Conservation (phyloP, 768 basidiomycete species). For the Russula sp. region DNA sequence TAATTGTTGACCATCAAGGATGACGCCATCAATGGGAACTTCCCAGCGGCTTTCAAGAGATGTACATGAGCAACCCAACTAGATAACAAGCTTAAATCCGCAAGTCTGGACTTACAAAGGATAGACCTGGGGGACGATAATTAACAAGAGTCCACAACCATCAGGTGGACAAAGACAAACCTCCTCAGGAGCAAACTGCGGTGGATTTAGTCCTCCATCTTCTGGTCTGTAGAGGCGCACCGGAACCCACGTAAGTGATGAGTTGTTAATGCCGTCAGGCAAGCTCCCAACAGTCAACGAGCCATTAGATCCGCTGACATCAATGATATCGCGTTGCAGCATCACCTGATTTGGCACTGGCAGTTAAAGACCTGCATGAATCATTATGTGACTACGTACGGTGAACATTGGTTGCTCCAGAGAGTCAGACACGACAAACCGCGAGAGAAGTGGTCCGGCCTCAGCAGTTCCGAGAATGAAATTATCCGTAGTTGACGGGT, state of each 20-base stretch:
- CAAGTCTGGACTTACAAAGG: constrained; percentile 18
- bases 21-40: constrained; percentile 65
- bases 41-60: constrained; percentile 51
- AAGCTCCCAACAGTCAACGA: constrained; percentile 63
- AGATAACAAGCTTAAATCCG: not conserved
- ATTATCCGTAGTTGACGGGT: constrained; percentile 20
- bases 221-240: constrained; percentile 52
- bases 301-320: constrained; percentile 66
- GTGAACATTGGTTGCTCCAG: constrained; percentile 45
- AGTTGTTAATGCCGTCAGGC: constrained; percentile 48
- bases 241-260: constrained; percentile 62
- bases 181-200: constrained; percentile 57
- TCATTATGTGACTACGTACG: constrained; percentile 35
- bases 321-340: constrained; percentile 66
- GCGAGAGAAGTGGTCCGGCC: constrained; percentile 38
- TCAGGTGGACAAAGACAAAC: constrained; percentile 36
- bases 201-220: constrained; percentile 55
- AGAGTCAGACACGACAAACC: constrained; percentile 37
- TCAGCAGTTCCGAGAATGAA: constrained; percentile 18
- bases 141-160: constrained; percentile 6
- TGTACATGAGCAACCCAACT: not conserved
- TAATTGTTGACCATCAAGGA: constrained; percentile 61
- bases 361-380: not conserved
- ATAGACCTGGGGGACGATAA: constrained; percentile 30
- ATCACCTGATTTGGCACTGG: constrained; percentile 33